Base-by-base conservation (phyloP, 192 early-diverging fungal genomes). In the Coemansia guatemalensis region DNA sequence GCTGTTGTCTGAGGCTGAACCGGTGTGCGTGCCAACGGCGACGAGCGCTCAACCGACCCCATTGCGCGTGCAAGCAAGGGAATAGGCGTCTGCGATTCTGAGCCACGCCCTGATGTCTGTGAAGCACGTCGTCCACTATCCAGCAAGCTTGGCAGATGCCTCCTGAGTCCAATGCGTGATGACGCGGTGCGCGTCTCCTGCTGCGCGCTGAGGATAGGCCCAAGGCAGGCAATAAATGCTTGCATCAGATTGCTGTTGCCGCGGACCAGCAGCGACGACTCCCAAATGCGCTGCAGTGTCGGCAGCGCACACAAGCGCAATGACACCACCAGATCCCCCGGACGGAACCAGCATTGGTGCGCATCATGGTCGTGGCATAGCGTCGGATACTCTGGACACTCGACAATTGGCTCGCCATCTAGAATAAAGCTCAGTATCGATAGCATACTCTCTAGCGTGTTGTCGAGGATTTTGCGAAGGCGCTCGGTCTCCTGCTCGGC, bases 341-440 rank as follows among this genome's bases (percentile, higher is more conserved):
- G 78, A 27, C 93, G 88, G 73, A 95, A 95, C 65, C 83, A 89
- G 30, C 86, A 72, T 9, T 71, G 67, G 17, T 74, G 72, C 18
- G 69, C 69, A 54, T 62, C 60, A 57, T 81, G 78, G 17, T 72
- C 73, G 21, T 62, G 56, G 29, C 62, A 71, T 48, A 81, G 53
- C 20, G 60, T 51, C 17, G 63, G 21, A 30, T 59, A 69, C 24
- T 81, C 84, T 7, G 92, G 85, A 17, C 92, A 92, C 51, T 94
- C 91, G 14, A 82, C 79, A 23, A 95, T 67, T 8, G 90, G 74
- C 54, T 91, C 89, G 49, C 82, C 80, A 22, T 93, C 93, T 17
- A 83, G 64, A 48, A 93, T 62, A 30, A 85, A 85, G 58, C 88
- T 84, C 25, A 98, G 70, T 4, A 93, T 82, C 27, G 77, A 75